These are phyloP conservation scores for Saturnispora silvae DNA, from an alignment of 805 yeast genomes.

Conservation along the genomic window DNA sequence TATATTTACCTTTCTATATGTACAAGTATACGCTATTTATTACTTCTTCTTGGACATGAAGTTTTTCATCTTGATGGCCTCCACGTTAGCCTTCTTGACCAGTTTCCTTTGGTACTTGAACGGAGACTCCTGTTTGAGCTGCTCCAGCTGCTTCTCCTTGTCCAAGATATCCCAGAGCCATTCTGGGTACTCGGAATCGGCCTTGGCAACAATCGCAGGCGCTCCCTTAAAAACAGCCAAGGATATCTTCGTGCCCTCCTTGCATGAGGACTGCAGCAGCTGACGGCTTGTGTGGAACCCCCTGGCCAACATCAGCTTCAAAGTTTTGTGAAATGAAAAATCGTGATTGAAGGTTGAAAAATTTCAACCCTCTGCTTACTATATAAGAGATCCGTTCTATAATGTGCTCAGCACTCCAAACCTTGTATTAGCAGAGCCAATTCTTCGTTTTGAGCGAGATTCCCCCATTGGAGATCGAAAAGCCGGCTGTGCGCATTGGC, in stretches of 20 bases:
- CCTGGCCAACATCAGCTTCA: constrained; percentile 10
- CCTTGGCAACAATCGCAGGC: constrained; percentile 80
- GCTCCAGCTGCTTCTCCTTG: constrained; percentile 44
- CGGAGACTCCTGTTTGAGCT: constrained; percentile 45
- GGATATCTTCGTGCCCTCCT: constrained; percentile 63
- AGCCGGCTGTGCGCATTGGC: too few relatives aligned
- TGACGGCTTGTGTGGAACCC: constrained; percentile 14
- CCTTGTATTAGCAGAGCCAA: too few relatives aligned
- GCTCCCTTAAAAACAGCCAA: constrained; percentile 68
- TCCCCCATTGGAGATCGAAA: too few relatives aligned
- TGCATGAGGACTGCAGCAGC: constrained; percentile 37
- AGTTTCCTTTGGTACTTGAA: constrained; percentile 59
- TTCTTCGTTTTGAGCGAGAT: too few relatives aligned
- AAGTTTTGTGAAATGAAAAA: neutral
- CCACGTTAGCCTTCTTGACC: constrained; percentile 57
- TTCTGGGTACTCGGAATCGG: constrained; percentile 82
- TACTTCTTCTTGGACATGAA: constrained; percentile 42
- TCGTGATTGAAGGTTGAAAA: neutral
- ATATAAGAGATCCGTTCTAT: too few relatives aligned
- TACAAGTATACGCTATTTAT: neutral
- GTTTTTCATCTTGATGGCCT: constrained; percentile 65
- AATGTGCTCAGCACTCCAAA: too few relatives aligned
- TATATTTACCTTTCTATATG: too few relatives aligned
- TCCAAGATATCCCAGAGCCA: constrained; percentile 91
- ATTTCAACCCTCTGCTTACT: neutral